Conservation (phyloP, 192 early-diverging fungal species). For the Backusella circina region DNA sequence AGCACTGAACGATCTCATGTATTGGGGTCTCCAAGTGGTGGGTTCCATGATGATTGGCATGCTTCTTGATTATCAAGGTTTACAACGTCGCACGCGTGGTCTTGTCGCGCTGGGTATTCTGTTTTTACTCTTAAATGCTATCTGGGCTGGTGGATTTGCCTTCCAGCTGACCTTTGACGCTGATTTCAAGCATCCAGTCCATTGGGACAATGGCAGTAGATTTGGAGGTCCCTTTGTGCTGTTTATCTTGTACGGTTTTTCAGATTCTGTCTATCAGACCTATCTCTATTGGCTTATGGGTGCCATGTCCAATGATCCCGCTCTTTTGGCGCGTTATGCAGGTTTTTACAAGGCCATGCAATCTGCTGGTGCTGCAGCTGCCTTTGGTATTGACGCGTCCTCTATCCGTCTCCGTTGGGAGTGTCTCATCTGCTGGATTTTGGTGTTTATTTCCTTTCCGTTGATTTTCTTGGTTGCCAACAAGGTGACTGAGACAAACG, state of each 20-base stretch:
- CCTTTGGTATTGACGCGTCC: slow-evolving; percentile 66
- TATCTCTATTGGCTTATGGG: slow-evolving; percentile 84
- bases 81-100: slow-evolving; percentile 59
- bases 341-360: slow-evolving; percentile 89
- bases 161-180: slow-evolving; percentile 51
- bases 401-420: slow-evolving; percentile 16
- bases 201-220: slow-evolving; percentile 33
- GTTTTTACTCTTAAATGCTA: slow-evolving; percentile 45
- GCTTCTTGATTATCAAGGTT: slow-evolving; percentile 56
- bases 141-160: slow-evolving; percentile 61
- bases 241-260: slow-evolving; percentile 74
- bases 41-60: slow-evolving; percentile 56
- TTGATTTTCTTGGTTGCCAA: slow-evolving; percentile 44
- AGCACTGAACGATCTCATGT: slow-evolving; percentile 64
- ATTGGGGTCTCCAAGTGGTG: slow-evolving; percentile 71
- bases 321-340: slow-evolving; percentile 61
- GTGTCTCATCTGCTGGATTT: slow-evolving; percentile 47
- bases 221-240: slow-evolving; percentile 63
- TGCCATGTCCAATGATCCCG: slow-evolving; percentile 73
- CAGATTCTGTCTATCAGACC: slow-evolving; percentile 77
- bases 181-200: slow-evolving; percentile 39
- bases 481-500: slow-evolving; percentile 43
- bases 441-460: slow-evolving; percentile 43
- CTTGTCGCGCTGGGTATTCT: slow-evolving; percentile 51
- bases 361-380: slow-evolving; percentile 72